Evolutionary conservation across 306 rosid genomes (phyloP), one percentile per base, ranked within the genome.

Genomic region (Pachyrhizus erosus): DNA sequence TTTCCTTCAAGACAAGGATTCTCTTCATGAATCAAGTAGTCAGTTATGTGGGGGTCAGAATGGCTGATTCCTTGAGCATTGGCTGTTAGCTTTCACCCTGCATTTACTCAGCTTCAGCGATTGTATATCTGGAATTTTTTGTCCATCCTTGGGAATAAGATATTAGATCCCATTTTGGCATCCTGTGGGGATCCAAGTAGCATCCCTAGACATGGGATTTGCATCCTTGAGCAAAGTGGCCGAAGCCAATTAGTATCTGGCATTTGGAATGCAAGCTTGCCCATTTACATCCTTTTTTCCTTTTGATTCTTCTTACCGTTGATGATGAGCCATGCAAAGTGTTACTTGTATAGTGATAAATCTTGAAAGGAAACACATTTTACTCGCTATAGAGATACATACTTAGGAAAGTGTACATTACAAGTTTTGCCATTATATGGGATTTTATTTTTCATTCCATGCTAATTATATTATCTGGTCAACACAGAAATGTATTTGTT

Each of bases 401-500:
- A 89, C 89, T 84, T 64, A 79, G 81, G 89, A 78, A 92, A 91
- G 29, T 92, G 95, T 92, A 94, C 92, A 91, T 90, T 83, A 91
- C 84, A 90, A 87, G 88, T 89, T 95, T 91, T 89, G 92, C 92
- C 88, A 85, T 86, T 86, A 78, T 67, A 86, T 87, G 85, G 87
- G 84, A 78, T 78, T 84, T 84, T 73, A 45, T 71, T 75, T 57
- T 58, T 79, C 79, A 46, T 72, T 77, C 51, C 70, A 49, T 77
- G 75, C 51, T 45, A 69, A 82, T 78, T 83, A 52, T 77, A 78
- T 82, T 79, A 79, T 84, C 64, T 81, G 55, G 64, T 69, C 80
- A 68, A 64, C 77, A 73, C 66, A 82, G 18, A 75, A 82, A 65
- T 79, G 88, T 84, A 84, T 87, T 75, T 73, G 82, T 84, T 40